A percentile compares a stretch with the other conserved stretches of the same genome.
Evolutionary conservation across 169 alveolate species (phyloP).

Genomic region (Plasmodium falciparum): DNA sequence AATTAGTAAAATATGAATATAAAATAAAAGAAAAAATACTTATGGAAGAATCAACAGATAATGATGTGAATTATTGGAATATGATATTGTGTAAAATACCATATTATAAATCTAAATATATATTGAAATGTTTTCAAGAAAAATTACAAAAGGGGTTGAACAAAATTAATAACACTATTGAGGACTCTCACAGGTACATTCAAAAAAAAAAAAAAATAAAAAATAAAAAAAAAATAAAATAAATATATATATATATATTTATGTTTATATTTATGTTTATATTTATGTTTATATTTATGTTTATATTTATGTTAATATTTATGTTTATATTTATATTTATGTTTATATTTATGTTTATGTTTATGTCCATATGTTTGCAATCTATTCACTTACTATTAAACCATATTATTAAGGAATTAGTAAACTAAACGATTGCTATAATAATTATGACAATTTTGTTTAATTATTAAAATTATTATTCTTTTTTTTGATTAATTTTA

Average conservation of each 20-base stretch:
- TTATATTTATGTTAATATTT: background rate
- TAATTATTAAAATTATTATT: background rate
- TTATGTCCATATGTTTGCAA: conserved; percentile 5
- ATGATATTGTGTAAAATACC: conserved; percentile 83
- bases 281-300: background rate
- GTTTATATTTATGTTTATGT: background rate
- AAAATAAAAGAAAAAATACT: conserved; percentile 83
- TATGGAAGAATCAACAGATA: conserved; percentile 58
- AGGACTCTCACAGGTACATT: background rate
- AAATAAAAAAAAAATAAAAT: background rate
- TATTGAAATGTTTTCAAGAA: conserved; percentile 28
- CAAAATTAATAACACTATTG: background rate
- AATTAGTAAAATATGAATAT: conserved; percentile 80
- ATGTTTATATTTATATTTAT: background rate
- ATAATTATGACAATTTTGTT: conserved; percentile 2
- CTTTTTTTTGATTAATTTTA: conserved; percentile 1
- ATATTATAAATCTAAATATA: conserved; percentile 78
- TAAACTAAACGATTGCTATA: conserved; percentile 59
- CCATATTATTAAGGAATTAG: conserved; percentile 15
- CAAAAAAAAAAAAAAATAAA: background rate
- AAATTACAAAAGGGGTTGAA: background rate
- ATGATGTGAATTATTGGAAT: conserved; percentile 89
- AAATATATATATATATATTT: background rate
- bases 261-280: too few relatives aligned
- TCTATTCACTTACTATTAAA: conserved; percentile 53